These are phyloP conservation scores for Pichia thaimueangensis DNA, from an alignment of 805 yeast species.

Conservation along the genomic window DNA sequence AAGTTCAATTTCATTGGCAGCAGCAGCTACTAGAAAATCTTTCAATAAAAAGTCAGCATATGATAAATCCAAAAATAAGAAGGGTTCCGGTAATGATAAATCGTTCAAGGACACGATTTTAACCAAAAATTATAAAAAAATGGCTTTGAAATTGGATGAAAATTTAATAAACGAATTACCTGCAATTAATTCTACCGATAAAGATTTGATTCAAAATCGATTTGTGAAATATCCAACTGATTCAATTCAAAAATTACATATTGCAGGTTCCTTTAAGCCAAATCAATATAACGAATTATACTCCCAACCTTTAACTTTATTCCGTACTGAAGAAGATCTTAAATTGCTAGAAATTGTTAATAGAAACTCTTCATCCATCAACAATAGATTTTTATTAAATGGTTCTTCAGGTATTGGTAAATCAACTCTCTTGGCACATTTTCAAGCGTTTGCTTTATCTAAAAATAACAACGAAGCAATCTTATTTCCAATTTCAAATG, in stretches of 20 bases:
- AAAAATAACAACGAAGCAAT: constrained; percentile 30
- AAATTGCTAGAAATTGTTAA: constrained; percentile 35
- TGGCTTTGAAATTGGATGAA: constrained; percentile 17
- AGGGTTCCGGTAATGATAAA: constrained; percentile 30
- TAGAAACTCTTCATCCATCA: constrained; percentile 30
- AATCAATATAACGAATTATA: constrained; percentile 65
- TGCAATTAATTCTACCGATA: constrained; percentile 11
- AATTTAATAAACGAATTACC: constrained; percentile 18
- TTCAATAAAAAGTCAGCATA: constrained; percentile 23
- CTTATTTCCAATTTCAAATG: constrained; percentile 58
- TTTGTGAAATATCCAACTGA: constrained; percentile 37
- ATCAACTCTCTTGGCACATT: constrained; percentile 63
- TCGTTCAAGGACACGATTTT: constrained; percentile 22
- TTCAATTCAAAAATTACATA: constrained; percentile 38
- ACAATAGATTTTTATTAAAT: constrained; percentile 48
- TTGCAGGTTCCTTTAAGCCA: constrained; percentile 59
- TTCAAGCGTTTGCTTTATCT: constrained; percentile 45
- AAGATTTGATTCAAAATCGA: constrained; percentile 19
- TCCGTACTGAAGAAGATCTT: constrained; percentile 43
- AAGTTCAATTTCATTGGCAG: constrained; percentile 14
- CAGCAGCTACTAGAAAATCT: constrained; percentile 25
- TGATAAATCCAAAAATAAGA: constrained; percentile 23
- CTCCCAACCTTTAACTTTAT: constrained; percentile 50
- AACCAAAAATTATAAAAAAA: constrained; percentile 21
- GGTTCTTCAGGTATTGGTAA: constrained; percentile 81